Percentiles rank a stretch among this genome's conserved stretches.
Conservation (phyloP, 805 yeast species). For the Wickerhamiella cacticola region DNA sequence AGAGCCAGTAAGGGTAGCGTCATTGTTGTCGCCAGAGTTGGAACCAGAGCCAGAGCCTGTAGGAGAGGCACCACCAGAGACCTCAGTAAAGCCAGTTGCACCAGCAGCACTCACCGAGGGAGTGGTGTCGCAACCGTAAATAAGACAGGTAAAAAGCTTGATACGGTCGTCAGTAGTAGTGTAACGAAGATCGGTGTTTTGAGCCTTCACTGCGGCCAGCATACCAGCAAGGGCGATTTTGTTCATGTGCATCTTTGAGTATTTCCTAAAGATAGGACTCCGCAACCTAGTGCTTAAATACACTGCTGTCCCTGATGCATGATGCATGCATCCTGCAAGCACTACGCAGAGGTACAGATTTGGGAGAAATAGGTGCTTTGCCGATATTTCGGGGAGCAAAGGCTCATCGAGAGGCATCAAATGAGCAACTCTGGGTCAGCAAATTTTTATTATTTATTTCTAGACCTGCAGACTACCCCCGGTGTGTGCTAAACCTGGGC, state of each 20-base stretch:
- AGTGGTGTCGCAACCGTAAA: neutral
- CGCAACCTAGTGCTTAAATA: neutral
- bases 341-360: neutral
- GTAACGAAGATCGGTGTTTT: neutral
- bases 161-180: constrained; percentile 1
- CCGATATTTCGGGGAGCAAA: neutral
- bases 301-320: neutral
- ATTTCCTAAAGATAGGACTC: neutral
- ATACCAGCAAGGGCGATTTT: neutral
- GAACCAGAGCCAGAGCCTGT: neutral
- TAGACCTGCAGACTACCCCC: no score
- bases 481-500: no score
- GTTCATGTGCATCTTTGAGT: neutral
- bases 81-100: neutral
- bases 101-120: neutral
- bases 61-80: neutral
- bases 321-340: constrained; percentile 1
- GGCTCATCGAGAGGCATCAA: no score
- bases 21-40: neutral
- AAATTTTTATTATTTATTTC: no score
- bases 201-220: constrained; percentile 5
- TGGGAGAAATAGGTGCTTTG: neutral
- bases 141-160: constrained; percentile 1
- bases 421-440: no score
- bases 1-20: neutral